Base-by-base conservation (phyloP, 2,329 filamentous ascomycete genomes). In the Talaromyces sp. region DNA sequence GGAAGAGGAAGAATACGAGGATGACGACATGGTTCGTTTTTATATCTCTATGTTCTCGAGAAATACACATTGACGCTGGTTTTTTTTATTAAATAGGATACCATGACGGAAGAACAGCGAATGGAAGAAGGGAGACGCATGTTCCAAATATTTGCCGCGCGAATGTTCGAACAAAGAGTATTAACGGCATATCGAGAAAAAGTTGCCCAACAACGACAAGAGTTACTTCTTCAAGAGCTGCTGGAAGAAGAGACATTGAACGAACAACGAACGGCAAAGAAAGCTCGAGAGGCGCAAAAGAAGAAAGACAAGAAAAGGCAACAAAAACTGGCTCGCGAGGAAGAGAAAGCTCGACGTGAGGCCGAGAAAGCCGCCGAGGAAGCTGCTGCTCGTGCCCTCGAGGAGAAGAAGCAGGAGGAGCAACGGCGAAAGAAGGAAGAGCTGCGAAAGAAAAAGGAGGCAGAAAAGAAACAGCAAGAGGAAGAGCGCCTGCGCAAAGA, bases 111-210 rank as follows among this genome's bases (percentile, higher is more conserved):
- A 80, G 91, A 96, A 78, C 93, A 98, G 80, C 90, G 95, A 63
- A 98, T 99, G 95, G 93, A 98, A 75, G 95, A 99, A 81, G 95
- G 95, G 63, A 87, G 95, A 60, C 85, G 93, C 67, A 99, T 99
- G 95, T 99, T 99, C 73, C 95, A 99, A 75, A 98, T 99, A 74
- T 99, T 99, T 76, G 95, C 95, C 63, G 95, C 95, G 61, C 88
- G 95, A 64, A 99, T 99, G 95, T 99, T 99, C 75, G 95, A 99
- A 78, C 95, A 99, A 75, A 85, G 95, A 64, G 95, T 99, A 24
- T 82, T 99, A 62, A 93, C 90, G 49, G 95, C 95, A n/a, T 99
- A 99, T 77, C 90, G 92, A 74, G 93, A 98, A 78, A 97, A 97
- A 74, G 93, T 99, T 3, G 91, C 95, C 19, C 87, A 89, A 68